Conservation (phyloP, 306 rosid species). For the Pterocarpus santalinus region DNA sequence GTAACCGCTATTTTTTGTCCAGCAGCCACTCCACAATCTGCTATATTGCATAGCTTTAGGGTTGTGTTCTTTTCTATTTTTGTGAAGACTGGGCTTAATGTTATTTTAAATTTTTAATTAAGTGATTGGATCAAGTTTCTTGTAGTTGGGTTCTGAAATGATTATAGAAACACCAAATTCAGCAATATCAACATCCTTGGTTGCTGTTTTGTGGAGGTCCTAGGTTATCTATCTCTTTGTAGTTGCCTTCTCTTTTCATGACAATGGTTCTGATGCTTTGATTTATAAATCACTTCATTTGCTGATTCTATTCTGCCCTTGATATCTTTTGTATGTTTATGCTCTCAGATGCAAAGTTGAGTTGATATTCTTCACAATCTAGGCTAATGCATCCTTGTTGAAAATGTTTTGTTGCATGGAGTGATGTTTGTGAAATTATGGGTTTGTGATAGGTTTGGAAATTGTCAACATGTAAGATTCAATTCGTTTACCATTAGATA, state of each 20-base stretch:
- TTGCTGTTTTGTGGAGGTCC: no score
- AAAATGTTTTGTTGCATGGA: constrained; percentile 15
- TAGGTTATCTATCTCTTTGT: neutral
- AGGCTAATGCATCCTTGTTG: constrained; percentile 7
- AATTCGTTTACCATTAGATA: constrained; percentile 17
- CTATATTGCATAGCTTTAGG: no score
- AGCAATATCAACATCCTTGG: no score
- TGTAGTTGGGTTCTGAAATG: no score
- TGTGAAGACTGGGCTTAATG: no score
- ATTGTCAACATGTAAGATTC: neutral
- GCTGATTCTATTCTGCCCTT: constrained; percentile 6
- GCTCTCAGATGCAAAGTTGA: neutral
- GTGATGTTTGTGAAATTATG: neutral
- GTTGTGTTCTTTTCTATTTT: no score
- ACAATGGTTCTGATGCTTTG: constrained; percentile 11
- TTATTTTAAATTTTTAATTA: no score
- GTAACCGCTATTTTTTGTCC: no score
- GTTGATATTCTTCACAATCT: constrained; percentile 18
- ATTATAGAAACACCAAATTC: no score
- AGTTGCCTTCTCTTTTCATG: neutral
- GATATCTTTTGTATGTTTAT: constrained; percentile 14
- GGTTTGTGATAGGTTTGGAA: neutral
- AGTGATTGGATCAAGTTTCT: no score
- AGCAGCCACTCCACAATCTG: no score
- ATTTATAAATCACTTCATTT: constrained; percentile 15